phyloP scores from a whole-genome alignment of 148 eudicot species.

The Persicaria maculosa region DNA sequence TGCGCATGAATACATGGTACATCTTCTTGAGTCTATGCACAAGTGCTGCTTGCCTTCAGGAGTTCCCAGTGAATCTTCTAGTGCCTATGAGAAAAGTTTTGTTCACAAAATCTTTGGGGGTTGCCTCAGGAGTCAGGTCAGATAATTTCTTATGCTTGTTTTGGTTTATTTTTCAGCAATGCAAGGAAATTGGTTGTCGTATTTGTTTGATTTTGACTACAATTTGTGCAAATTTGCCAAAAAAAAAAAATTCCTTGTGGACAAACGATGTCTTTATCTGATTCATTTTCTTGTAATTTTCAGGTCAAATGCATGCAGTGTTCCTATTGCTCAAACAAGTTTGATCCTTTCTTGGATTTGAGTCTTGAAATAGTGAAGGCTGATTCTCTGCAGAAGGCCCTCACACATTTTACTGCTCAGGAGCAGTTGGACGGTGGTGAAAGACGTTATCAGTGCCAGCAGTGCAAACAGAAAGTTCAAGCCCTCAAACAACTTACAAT shows the following conservation, averaged over 20 bases:
- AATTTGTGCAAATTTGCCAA: not conserved
- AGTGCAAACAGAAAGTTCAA: conserved; percentile 84
- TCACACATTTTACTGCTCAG: conserved; percentile 60
- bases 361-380: conserved; percentile 88
- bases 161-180: not conserved
- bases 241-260: not conserved
- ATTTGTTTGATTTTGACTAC: not conserved
- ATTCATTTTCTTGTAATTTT: not conserved
- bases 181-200: not conserved
- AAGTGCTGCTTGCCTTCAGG: conserved; percentile 90
- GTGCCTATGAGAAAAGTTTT: conserved; percentile 89
- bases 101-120: conserved; percentile 97
- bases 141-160: conserved; percentile 6
- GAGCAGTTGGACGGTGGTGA: conserved; percentile 93
- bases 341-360: conserved; percentile 84
- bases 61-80: conserved; percentile 77
- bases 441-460: conserved; percentile 74
- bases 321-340: conserved; percentile 69
- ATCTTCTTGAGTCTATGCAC: conserved; percentile 91
- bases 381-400: conserved; percentile 66
- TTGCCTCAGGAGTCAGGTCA: conserved; percentile 79
- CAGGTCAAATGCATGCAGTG: conserved; percentile 96
- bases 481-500: conserved; percentile 86
- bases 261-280: not conserved
- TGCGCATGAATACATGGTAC: conserved; percentile 98